Evolutionary conservation across 140 eudicot genomes (phyloP).

Genomic region (Artemisia princeps): DNA sequence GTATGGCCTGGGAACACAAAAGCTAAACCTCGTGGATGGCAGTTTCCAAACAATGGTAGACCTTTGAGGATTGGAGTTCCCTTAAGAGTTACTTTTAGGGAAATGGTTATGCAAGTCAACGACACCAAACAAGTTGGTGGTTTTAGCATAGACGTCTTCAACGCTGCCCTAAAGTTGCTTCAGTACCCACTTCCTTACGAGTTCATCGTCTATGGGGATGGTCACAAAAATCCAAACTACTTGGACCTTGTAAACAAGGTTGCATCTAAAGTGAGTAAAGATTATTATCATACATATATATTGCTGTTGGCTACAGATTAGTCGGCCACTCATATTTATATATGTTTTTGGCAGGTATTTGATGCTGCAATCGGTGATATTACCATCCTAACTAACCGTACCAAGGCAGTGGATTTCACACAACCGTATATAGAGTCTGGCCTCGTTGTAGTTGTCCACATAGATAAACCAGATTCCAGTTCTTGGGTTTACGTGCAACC

Average conservation of each 20-base stretch:
- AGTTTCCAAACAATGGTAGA: slow-evolving; percentile 7
- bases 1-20: slow-evolving; percentile 11
- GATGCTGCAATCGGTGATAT: neutral
- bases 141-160: slow-evolving; percentile 13
- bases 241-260: neutral
- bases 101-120: slow-evolving; percentile 6
- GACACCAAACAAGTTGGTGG: slow-evolving; percentile 5
- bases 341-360: neutral
- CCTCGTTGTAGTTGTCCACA: neutral
- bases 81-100: neutral
- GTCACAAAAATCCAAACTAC: slow-evolving; percentile 10
- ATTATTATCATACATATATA: neutral
- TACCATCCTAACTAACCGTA: neutral
- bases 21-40: slow-evolving; percentile 14
- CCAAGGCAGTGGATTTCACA: neutral
- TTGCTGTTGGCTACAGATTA: neutral
- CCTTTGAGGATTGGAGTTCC: slow-evolving; percentile 16
- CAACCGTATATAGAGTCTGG: neutral
- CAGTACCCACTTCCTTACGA: slow-evolving; percentile 10
- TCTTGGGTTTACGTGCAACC: neutral
- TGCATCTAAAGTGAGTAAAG: slow-evolving; percentile 7
- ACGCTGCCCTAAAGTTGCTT: slow-evolving; percentile 1
- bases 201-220: slow-evolving; percentile 10
- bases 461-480: slow-evolving; percentile 1
- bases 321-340: neutral